Percentiles rank a stretch among this genome's conserved stretches.
Evolutionary conservation across 2,329 filamentous ascomycete species (phyloP).

Genomic region (Sclerotinia borealis): DNA sequence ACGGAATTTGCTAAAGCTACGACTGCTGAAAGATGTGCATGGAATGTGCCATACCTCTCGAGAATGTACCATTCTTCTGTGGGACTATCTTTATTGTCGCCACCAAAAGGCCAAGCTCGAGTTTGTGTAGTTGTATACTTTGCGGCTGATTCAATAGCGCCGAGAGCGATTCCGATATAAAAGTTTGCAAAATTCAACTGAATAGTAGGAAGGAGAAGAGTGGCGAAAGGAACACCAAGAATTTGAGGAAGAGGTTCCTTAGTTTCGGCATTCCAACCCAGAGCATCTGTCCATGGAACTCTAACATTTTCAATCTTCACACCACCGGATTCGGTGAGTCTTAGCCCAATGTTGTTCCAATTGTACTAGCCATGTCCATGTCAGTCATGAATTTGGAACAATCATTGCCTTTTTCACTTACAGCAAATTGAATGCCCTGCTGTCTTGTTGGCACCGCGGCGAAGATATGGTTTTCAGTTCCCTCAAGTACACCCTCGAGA

Average conservation of each 20-base stretch:
- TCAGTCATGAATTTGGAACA: not conserved
- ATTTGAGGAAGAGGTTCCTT: conserved; percentile 46
- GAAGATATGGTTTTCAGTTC: conserved; percentile 56
- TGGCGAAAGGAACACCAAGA: conserved; percentile 48
- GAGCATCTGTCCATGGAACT: conserved; percentile 53
- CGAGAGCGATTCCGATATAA: conserved; percentile 57
- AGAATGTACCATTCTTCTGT: conserved; percentile 62
- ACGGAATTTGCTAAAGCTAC: conserved; percentile 53
- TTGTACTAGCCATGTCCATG: conserved; percentile 37
- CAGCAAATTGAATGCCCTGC: conserved; percentile 47
- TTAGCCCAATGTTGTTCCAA: conserved; percentile 60
- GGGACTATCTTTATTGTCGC: conserved; percentile 51
- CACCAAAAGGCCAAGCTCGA: conserved; percentile 57
- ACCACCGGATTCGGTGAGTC: conserved; percentile 57
- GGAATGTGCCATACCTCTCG: conserved; percentile 57
- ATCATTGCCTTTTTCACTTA: conserved; percentile 13
- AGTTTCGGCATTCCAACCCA: conserved; percentile 50
- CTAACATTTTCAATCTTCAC: conserved; percentile 53
- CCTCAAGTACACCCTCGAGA: conserved; percentile 55
- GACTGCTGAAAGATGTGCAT: conserved; percentile 55
- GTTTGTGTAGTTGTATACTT: conserved; percentile 52
- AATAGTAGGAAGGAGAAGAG: conserved; percentile 55
- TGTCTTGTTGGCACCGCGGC: conserved; percentile 53
- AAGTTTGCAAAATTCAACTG: conserved; percentile 63
- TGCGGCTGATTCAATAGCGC: conserved; percentile 48